Evolutionary conservation across 257 asterid genomes (phyloP).

Genomic region (Solanum appendiculatum): DNA sequence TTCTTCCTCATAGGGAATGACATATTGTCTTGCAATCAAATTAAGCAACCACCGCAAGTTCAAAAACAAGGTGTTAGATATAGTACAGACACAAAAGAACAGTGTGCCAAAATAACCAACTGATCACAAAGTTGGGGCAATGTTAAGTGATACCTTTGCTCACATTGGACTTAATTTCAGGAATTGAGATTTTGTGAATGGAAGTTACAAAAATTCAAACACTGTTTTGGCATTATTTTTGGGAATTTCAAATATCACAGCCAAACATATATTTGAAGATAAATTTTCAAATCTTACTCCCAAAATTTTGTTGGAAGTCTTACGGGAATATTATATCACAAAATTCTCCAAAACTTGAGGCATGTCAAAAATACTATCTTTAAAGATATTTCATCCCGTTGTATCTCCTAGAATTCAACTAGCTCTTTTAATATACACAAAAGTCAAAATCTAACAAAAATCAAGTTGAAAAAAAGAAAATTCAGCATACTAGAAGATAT

Average conservation of each 20-base stretch:
- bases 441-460: no score
- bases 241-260: no score
- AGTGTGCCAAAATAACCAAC: neutral
- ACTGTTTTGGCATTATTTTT: no score
- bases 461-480: no score
- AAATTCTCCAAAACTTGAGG: neutral
- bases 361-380: neutral
- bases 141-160: neutral
- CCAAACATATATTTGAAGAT: no score
- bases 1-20: neutral
- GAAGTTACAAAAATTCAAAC: neutral
- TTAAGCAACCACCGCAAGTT: neutral
- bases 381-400: no score
- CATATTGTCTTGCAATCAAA: neutral
- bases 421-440: neutral
- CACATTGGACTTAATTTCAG: slow-evolving; percentile 13
- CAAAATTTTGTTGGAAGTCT: no score
- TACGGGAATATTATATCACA: no score
- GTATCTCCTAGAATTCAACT: neutral
- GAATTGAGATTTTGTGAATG: no score
- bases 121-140: neutral
- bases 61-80: neutral
- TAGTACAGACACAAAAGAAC: neutral
- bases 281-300: no score
- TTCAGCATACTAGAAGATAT: neutral